Base-by-base conservation (phyloP, 164 flowering plant genomes). In the Chimonanthus salicifolius region DNA sequence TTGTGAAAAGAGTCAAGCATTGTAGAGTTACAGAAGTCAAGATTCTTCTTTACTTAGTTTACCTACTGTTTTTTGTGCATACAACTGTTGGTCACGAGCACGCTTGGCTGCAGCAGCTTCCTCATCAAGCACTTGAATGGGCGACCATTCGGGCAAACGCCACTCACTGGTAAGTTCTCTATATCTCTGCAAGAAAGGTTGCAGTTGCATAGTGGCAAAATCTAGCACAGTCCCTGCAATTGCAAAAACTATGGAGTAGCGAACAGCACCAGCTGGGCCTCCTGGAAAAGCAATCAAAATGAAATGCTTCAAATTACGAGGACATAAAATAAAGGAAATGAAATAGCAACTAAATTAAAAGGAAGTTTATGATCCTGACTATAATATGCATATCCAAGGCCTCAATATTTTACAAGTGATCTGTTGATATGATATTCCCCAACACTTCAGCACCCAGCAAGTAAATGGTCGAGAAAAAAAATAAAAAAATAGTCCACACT, bases 101-200 rank as follows among this genome's bases (percentile, higher is more conserved):
- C 80, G 81, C 74, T 94, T 94, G 51, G 89, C 93, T 46, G 96
- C 94, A 20, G 87, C 80, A 43, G 90, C 96, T 85, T 94, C 98
- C 73, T 94, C 97, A 50, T 92, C 93, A 49, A 89, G 94, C 15
- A 92, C 79, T 89, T 83, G 91, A 71, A 96, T 96, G 5, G 99
- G 98, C 13, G 88, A 90, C 98, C 98, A 94, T 65, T 89, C 97
- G 0, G 97, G 98, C 80, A 86, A 75, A 77, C 77, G 86, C 71
- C 88, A 75, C 87, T 84, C 82, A 46, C 45, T 58, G 10, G 71
- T 11, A 18, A 83, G 75, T 48, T 86, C 82, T 7, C 60, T 49
- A 49, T 80, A 82, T 69, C 74, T 73, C 72, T 77, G 78, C 43
- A 85, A 13, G 43, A 68, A 20, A 49, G 90, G 87, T 78, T 77